Evolutionary conservation across 345 rosid genomes (phyloP).

Genomic region (Zanthoxylum bungeanum): DNA sequence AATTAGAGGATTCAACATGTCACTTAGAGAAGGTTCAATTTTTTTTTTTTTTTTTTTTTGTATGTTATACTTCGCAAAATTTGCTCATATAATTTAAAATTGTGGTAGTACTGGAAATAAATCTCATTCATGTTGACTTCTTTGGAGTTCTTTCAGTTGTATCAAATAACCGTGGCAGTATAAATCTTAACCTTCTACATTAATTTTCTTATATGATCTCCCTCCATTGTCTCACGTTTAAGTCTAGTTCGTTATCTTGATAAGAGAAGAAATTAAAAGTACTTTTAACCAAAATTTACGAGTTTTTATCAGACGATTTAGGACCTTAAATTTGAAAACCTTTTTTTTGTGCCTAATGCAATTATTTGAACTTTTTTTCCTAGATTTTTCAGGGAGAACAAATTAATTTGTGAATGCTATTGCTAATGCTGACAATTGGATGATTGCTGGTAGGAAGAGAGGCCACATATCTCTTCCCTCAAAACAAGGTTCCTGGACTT

Average conservation of each 20-base stretch:
- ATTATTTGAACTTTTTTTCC: no score
- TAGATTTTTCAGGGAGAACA: no score
- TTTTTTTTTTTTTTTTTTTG: no score
- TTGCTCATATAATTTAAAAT: not conserved
- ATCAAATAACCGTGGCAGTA: not conserved
- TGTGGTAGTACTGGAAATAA: not conserved
- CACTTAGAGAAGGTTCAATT: not conserved
- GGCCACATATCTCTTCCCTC: slow-evolving; percentile 72
- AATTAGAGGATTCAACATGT: not conserved
- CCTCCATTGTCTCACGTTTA: not conserved
- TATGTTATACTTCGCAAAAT: not conserved
- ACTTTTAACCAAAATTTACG: not conserved
- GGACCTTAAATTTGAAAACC: not conserved
- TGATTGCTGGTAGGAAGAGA: slow-evolving; percentile 97
- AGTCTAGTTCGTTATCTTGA: not conserved
- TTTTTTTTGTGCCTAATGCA: not conserved
- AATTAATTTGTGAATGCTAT: no score
- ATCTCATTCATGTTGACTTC: not conserved
- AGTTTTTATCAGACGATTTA: not conserved
- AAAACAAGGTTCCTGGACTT: slow-evolving; percentile 52
- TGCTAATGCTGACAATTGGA: slow-evolving; percentile 79
- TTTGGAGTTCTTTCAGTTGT: not conserved
- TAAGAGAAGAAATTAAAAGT: not conserved
- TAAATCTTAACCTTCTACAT: not conserved
- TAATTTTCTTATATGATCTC: not conserved